Conservation (phyloP, 2,329 filamentous ascomycete species). For the Aureobasidium sp. region DNA sequence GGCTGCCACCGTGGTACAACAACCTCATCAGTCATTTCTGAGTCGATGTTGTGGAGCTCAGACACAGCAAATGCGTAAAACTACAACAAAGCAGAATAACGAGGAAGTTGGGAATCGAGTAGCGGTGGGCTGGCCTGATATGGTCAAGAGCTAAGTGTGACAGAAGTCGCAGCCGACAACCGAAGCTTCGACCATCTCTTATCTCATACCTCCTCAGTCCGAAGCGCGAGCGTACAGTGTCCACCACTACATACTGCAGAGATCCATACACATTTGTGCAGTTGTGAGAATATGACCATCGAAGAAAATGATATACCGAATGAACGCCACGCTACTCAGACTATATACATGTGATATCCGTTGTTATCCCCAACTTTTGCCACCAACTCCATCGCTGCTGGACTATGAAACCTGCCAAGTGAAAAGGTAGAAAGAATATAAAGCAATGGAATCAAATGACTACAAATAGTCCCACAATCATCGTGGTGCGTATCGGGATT, state of each 20-base stretch:
- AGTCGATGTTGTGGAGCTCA: background rate
- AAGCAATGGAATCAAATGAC: background rate
- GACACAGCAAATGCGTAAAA: background rate
- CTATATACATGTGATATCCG: conserved; percentile 2
- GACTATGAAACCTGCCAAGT: background rate
- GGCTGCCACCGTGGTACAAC: conserved; percentile 78
- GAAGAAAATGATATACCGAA: background rate
- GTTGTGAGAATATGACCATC: background rate
- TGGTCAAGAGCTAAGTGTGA: background rate
- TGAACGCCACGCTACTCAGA: conserved; percentile 6
- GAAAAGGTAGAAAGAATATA: background rate
- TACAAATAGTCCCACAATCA: background rate
- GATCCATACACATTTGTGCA: background rate
- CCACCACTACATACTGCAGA: background rate
- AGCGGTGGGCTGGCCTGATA: conserved; percentile 8
- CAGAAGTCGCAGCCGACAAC: background rate
- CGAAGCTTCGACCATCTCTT: background rate
- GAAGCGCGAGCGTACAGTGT: background rate
- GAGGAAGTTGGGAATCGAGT: background rate
- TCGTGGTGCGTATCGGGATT: conserved; percentile 2
- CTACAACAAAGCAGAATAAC: background rate
- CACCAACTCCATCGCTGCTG: background rate
- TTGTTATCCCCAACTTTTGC: background rate
- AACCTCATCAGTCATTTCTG: conserved; percentile 32
- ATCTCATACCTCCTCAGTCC: background rate